phyloP scores from a whole-genome alignment of 495 filamentous ascomycete genomes.

The Penicillium antarcticum region DNA sequence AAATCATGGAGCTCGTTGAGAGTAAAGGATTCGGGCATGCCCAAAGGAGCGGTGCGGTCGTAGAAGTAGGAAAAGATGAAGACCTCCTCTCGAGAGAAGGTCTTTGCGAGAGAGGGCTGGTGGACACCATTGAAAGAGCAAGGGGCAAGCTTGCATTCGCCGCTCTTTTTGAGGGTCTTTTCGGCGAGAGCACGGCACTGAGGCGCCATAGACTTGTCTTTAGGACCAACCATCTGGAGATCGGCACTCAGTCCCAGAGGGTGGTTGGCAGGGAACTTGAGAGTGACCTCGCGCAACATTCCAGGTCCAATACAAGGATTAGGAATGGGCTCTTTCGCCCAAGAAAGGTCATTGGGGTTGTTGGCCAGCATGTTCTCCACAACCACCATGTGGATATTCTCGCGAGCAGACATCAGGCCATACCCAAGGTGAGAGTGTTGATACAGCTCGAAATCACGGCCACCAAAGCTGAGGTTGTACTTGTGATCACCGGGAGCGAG shows the following conservation, averaged over 20 bases:
- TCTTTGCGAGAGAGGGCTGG: slow-evolving; percentile 89
- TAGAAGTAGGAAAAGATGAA: slow-evolving; percentile 98
- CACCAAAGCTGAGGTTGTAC: slow-evolving; percentile 87
- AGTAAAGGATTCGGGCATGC: slow-evolving; percentile 95
- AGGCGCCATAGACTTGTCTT: slow-evolving; percentile 61
- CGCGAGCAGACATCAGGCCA: slow-evolving; percentile 90
- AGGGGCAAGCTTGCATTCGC: slow-evolving; percentile 74
- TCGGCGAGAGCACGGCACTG: slow-evolving; percentile 90
- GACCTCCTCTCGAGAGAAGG: slow-evolving; percentile 86
- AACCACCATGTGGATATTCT: slow-evolving; percentile 73
- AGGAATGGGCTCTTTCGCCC: slow-evolving; percentile 60
- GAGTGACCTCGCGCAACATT: slow-evolving; percentile 63
- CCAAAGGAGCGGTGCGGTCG: slow-evolving; percentile 85
- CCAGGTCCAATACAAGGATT: slow-evolving; percentile 90
- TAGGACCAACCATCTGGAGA: slow-evolving; percentile 88
- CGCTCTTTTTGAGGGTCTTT: slow-evolving; percentile 84
- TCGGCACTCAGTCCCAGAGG: slow-evolving; percentile 55
- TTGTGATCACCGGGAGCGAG: slow-evolving; percentile 92
- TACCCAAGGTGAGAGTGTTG: slow-evolving; percentile 98
- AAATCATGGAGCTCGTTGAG: slow-evolving; percentile 82
- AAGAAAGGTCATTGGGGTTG: slow-evolving; percentile 47
- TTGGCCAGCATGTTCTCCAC: slow-evolving; percentile 57
- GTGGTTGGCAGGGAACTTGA: slow-evolving; percentile 62
- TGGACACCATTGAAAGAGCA: slow-evolving; percentile 98
- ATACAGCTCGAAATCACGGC: slow-evolving; percentile 88